Evolutionary conservation across 352 stramenopile genomes (phyloP), one percentile per base, ranked within the genome.

Genomic region (Phytophthora rubi): DNA sequence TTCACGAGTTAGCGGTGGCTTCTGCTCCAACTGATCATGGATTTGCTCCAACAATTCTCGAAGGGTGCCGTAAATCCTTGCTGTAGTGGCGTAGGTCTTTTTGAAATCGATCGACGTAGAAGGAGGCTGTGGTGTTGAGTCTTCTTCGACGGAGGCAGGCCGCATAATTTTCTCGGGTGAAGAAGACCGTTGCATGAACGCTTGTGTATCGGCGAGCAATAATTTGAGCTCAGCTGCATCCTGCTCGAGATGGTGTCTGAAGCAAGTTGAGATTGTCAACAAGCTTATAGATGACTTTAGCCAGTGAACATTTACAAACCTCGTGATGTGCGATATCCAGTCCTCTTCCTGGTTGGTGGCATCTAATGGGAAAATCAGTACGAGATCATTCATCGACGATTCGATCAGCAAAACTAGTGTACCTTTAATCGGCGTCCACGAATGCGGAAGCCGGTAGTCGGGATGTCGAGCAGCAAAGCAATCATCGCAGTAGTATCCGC

Each of bases 211-310:
- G 0, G 64, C 35, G 4, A 94, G 71, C 51, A 94, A 55, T 10
- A 86, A 51, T 59, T 89, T 65, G 5, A 93, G 68, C 52, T 94
- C 87, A 2, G 68, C 71, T 7, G 79, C 76, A 28, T 94, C 85
- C 62, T 93, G 80, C 69, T 92, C 80, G 2, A 91, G 62, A 37
- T 91, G 82, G 10, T 87, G 80, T 39, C 86, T 94, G 68, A 61
- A 59, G 13, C 6, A 51, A 13, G 30, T 51, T 45, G 44, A 51
- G n/a, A 23, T 12, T 51, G 16, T 26, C 18, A 51, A 12, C 44
- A 28, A 51, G 7, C 16, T 51, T 47, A 47, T 18, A 47, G 18
- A 30, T 28, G 26, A 26, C 16, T 10, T 28, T n/a, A 52, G 6
- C 15, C 10, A 32, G 7, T 3, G 0, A 8, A 26, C 13, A 56